phyloP scores from a whole-genome alignment of 495 filamentous ascomycete genomes.

The Rostrohypoxylon terebratum region DNA sequence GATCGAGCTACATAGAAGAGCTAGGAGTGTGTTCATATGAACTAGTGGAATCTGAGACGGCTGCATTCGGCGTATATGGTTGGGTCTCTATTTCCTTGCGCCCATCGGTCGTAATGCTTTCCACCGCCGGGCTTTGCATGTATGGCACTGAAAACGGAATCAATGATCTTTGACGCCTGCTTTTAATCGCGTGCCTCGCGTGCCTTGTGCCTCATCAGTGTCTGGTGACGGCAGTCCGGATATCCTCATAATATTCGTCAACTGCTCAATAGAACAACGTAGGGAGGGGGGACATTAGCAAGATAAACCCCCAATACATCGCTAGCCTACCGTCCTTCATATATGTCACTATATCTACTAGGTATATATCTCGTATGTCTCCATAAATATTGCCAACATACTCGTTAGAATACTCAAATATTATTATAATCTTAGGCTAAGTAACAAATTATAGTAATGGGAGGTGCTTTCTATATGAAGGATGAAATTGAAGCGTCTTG shows the following conservation, averaged over 20 bases:
- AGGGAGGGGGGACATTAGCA: no score
- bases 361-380: no score
- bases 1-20: constrained; percentile 47
- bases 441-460: not conserved
- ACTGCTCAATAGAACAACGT: not conserved
- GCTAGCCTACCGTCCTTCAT: no score
- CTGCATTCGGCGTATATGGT: constrained; percentile 69
- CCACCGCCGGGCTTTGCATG: constrained; percentile 60
- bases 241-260: not conserved
- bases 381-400: no score
- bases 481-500: not conserved
- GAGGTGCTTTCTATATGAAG: not conserved
- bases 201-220: not conserved
- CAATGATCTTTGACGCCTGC: constrained; percentile 59
- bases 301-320: no score
- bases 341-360: no score
- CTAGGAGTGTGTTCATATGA: constrained; percentile 49
- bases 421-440: not conserved
- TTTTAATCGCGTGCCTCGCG: not conserved
- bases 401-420: no score
- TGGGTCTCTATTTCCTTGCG: constrained; percentile 63
- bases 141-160: constrained; percentile 68
- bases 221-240: no score
- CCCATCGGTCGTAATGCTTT: constrained; percentile 57
- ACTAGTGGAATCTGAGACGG: constrained; percentile 60